Conservation (phyloP, 345 rosid species). For the Psidium friedrichsthalianum region DNA sequence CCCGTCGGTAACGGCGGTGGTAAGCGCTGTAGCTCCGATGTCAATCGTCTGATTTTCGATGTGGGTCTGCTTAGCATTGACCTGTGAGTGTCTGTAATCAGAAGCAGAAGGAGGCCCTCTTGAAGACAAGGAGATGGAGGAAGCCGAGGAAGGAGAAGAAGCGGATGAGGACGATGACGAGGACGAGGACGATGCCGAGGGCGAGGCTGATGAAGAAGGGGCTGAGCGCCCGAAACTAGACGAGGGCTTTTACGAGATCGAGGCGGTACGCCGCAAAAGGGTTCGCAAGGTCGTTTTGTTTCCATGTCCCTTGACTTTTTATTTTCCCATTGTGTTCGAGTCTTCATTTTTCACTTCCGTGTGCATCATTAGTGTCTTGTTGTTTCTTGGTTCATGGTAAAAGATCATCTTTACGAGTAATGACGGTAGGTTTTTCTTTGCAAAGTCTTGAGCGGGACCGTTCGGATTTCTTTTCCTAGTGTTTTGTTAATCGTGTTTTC, state of each 20-base stretch:
- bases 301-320: background rate
- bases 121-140: constrained; percentile 6
- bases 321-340: background rate
- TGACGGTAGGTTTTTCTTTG: background rate
- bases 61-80: background rate
- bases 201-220: constrained; percentile 20
- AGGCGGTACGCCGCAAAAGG: constrained; percentile 90
- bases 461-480: background rate
- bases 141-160: constrained; percentile 10
- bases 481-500: background rate
- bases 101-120: background rate
- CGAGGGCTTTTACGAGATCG: constrained; percentile 91
- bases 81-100: background rate
- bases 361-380: background rate
- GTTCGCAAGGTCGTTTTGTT: constrained; percentile 53
- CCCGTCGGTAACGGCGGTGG: background rate
- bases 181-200: constrained; percentile 25
- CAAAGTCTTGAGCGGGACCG: background rate
- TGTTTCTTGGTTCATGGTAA: background rate
- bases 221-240: constrained; percentile 67
- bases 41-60: background rate
- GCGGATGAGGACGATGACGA: constrained; percentile 23
- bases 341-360: background rate
- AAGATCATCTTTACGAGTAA: background rate
- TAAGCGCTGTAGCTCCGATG: background rate